Base-by-base conservation (phyloP, 2,329 filamentous ascomycete genomes). In the Colletotrichum noveboracense region DNA sequence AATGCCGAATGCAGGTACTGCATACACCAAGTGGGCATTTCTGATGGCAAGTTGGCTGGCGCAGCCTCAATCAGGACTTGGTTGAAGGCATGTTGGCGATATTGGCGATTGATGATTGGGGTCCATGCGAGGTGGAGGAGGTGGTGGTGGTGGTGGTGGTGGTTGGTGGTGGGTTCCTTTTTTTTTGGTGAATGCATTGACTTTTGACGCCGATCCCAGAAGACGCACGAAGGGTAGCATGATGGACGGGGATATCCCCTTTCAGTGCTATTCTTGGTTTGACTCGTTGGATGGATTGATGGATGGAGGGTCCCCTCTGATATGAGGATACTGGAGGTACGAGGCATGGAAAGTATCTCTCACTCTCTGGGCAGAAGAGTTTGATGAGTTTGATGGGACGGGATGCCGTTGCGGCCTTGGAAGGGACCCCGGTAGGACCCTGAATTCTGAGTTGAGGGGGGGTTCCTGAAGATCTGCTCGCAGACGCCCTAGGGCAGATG, bases 1-100 rank as follows among this genome's bases (percentile, higher is more conserved):
- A 75, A 16, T 52, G 70, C 73, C 56, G 73, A 74, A 76, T 74
- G 74, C 74, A 76, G 74, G 74, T 76, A 76, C 74, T 55, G 30
- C 43, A 56, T 30, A 48, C 12, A 18, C 26, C 43, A 28, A 28
- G 43, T 48, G 36, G 62, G 24, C 56, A 32, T 28, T 61, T 32
- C 16, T 62, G 43, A 28, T 66, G 64, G 36, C 10, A 56, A 26
- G 52, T 26, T 24, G 52, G 38, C 38, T 38, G 38, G 18, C 18
- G 38, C 38, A 48, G 38, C 18, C 38, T 48, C 38, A 48, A 48
- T 48, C 38, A 48, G 38, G 21, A 28, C 62, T 48, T 68, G 70
- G 34, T 60, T 26, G 64, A 72, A 30, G 36, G 48, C 52, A 72
- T 60, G n/a, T 30, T 64, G 12, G 34, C 62, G 32, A 65, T 48